phyloP scores from a whole-genome alignment of 345 rosid species.

The Salix arbutifolia region DNA sequence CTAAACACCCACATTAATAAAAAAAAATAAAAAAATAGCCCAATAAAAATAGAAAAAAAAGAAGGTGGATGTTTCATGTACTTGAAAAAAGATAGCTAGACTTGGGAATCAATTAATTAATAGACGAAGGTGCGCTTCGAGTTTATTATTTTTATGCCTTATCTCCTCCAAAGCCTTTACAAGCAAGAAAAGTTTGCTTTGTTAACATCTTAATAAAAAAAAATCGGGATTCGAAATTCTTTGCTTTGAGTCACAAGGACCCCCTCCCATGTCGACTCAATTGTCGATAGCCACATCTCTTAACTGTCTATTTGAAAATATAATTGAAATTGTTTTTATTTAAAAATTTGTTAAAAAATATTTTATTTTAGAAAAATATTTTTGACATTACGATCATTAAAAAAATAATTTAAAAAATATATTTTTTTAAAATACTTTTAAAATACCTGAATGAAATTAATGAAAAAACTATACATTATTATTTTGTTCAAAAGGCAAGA shows the following conservation, averaged over 20 bases:
- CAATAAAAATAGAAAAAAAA: not conserved
- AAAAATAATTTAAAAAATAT: too few species aligned
- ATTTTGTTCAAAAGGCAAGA: not conserved
- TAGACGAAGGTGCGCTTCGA: not conserved
- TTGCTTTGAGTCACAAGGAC: not conserved
- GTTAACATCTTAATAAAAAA: not conserved
- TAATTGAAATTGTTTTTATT: too few species aligned
- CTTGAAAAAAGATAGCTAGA: not conserved
- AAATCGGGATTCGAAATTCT: not conserved
- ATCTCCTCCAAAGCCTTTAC: slow-evolving; percentile 13
- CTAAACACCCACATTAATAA: too few species aligned
- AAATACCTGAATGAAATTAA: too few species aligned
- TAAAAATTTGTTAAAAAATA: too few species aligned
- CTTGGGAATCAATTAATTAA: not conserved
- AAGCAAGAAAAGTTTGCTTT: slow-evolving; percentile 13
- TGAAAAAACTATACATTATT: not conserved
- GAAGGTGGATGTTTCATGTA: slow-evolving; percentile 16
- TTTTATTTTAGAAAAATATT: too few species aligned
- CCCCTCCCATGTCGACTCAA: not conserved
- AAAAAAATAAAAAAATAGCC: too few species aligned
- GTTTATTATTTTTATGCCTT: slow-evolving; percentile 8
- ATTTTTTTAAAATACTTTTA: too few species aligned
- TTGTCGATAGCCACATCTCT: not conserved
- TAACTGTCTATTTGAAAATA: too few species aligned
- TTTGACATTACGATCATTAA: too few species aligned